These are phyloP conservation scores for Cyclostephanos tholiformis DNA, from an alignment of 108 stramenopile species.

Conservation along the genomic window DNA sequence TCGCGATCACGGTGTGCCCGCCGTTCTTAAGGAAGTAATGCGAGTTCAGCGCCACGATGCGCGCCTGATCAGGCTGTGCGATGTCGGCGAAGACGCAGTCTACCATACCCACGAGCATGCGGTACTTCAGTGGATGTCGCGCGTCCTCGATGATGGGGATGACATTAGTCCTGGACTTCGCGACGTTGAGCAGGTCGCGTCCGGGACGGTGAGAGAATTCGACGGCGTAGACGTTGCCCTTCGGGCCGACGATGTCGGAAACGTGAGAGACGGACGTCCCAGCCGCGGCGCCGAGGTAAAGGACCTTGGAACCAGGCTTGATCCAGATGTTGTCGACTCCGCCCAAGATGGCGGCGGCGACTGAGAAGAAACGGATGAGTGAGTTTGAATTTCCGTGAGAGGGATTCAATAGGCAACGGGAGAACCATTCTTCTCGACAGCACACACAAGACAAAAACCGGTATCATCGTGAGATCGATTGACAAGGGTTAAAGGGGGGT, in stretches of 20 bases:
- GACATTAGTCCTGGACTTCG: constrained; percentile 98
- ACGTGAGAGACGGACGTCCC: constrained; percentile 99
- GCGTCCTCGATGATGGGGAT: constrained; percentile 99
- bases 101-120: constrained; percentile 99
- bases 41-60: constrained; percentile 99
- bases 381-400: background rate
- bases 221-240: constrained; percentile 97
- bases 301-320: constrained; percentile 94
- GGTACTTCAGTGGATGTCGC: constrained; percentile 98
- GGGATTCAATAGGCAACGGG: background rate
- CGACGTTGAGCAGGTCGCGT: constrained; percentile 98
- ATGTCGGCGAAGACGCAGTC: constrained; percentile 99
- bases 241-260: constrained; percentile 97
- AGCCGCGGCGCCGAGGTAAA: constrained; percentile 99
- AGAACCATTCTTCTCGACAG: no score
- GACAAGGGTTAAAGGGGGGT: constrained; percentile 4
- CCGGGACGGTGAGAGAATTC: constrained; percentile 99
- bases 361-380: constrained; percentile 16
- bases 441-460: no score
- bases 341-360: constrained; percentile 99
- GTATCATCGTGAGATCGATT: no score
- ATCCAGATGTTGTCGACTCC: constrained; percentile 99
- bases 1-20: constrained; percentile 98
- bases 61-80: constrained; percentile 99
- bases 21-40: constrained; percentile 99